Base-by-base conservation (phyloP, 805 yeast genomes). In the Ogataea nonfermentans region DNA sequence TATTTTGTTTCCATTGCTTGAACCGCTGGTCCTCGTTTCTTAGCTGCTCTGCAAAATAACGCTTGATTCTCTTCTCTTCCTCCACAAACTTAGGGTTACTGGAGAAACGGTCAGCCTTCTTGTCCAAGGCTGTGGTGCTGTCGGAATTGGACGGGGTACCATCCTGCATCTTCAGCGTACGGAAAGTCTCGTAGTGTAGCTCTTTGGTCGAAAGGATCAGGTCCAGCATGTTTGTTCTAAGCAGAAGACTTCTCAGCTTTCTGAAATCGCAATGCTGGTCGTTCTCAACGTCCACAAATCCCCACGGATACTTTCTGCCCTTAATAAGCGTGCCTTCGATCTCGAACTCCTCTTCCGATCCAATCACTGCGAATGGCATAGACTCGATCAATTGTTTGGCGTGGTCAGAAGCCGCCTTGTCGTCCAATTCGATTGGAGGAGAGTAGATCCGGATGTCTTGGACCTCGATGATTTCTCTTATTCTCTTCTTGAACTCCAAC, bases 1-100 rank as follows among this genome's bases (percentile, higher is more conserved):
- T 87, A 61, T 93, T 91, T 55, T 89, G 86, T 69, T 90, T 97
- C 99, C 99, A 93, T 71, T 91, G 96, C 72, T 95, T 86, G 66
- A 93, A 93, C 61, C 99, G 78, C 57, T 88, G 95, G 59, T 93
- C 99, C 69, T 93, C 99, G 33, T 85, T 85, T 69, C 91, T 90
- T 45, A 93, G 87, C 70, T 93, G 97, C 65, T 90, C 97, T 8
- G 98, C 91, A 68, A 93, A 93, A 64, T 85, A 85, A 67, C 85
- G 84, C 76, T 93, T 88, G 60, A 93, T 74, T 24, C 90, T 84
- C 62, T 87, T 93, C 66, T 93, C 99, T 64, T 91, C 98, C 66
- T 93, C 97, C 65, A 89, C 84, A 71, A 85, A 93, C 66, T 87
- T 84, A 35, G 98, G 98, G 64, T 93, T 90, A 56, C 69, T 74